These are phyloP conservation scores for Tephrocybe sp. DNA, from an alignment of 768 basidiomycete species.

Conservation along the genomic window DNA sequence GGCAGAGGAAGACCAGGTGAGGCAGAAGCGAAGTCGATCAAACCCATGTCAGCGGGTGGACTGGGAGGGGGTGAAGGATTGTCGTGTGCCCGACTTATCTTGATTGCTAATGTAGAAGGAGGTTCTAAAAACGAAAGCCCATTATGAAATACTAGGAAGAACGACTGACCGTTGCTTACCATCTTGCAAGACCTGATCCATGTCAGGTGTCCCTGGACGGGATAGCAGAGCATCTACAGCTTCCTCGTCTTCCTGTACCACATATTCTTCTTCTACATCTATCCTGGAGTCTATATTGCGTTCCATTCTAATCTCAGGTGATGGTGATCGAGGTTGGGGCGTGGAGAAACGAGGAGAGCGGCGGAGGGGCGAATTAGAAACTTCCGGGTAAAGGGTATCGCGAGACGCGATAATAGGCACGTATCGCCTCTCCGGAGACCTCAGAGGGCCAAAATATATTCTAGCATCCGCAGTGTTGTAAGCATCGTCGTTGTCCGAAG, in stretches of 20 bases:
- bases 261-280: too few relatives aligned
- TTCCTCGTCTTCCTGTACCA: slow-evolving; percentile 31
- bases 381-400: slow-evolving; percentile 22
- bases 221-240: slow-evolving; percentile 27
- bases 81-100: slow-evolving; percentile 66
- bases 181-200: slow-evolving; percentile 38
- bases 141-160: slow-evolving; percentile 10
- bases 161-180: slow-evolving; percentile 37
- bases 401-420: slow-evolving; percentile 30
- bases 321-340: slow-evolving; percentile 29
- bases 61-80: slow-evolving; percentile 69
- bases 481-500: slow-evolving; percentile 41
- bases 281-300: neutral
- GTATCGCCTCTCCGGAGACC: slow-evolving; percentile 53
- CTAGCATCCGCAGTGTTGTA: slow-evolving; percentile 43
- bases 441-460: slow-evolving; percentile 51
- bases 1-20: slow-evolving; percentile 2
- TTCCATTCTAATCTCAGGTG: slow-evolving; percentile 6
- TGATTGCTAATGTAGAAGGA: slow-evolving; percentile 63
- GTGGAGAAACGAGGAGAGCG: slow-evolving; percentile 53
- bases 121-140: slow-evolving; percentile 48
- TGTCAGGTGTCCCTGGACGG: slow-evolving; percentile 50
- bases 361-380: slow-evolving; percentile 32
- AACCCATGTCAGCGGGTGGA: slow-evolving; percentile 5
- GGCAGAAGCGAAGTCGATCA: neutral